A percentile compares a stretch with the other conserved stretches of the same genome.
phyloP scores from a whole-genome alignment of 2,329 filamentous ascomycete species.

The Aspergillus sp. region DNA sequence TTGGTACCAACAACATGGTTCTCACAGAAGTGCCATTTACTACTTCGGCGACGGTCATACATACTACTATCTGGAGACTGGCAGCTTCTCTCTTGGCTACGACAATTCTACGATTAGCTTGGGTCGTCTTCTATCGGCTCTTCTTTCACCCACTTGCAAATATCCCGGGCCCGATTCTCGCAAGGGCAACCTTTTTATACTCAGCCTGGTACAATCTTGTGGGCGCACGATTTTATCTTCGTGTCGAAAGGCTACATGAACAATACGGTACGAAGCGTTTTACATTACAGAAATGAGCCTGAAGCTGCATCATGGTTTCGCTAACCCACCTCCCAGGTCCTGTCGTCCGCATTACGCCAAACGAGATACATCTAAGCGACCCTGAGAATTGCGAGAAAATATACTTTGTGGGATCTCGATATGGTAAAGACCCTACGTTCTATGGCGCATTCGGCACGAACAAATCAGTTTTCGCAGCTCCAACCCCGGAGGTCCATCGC shows the following conservation, averaged over 20 bases:
- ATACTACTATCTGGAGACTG: neutral
- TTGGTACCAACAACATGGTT: neutral
- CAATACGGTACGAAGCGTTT: conserved; percentile 23
- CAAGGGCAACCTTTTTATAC: conserved; percentile 19
- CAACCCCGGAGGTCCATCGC: conserved; percentile 27
- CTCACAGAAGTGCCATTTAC: neutral
- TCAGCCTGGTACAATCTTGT: conserved; percentile 29
- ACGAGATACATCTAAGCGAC: conserved; percentile 31
- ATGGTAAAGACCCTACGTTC: conserved; percentile 27
- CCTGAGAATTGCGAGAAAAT: conserved; percentile 25
- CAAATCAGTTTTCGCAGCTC: conserved; percentile 31
- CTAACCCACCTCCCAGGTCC: conserved; percentile 19
- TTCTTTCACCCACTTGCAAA: conserved; percentile 31
- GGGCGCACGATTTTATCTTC: conserved; percentile 23
- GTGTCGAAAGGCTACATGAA: conserved; percentile 26
- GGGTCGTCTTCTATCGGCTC: conserved; percentile 23
- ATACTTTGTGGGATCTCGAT: conserved; percentile 26
- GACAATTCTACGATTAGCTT: conserved; percentile 3
- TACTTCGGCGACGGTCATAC: neutral
- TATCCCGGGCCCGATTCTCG: conserved; percentile 28
- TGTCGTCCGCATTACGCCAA: conserved; percentile 28
- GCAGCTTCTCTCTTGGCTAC: neutral
- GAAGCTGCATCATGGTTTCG: neutral
- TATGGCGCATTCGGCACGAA: conserved; percentile 26
- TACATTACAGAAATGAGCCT: neutral